These are phyloP conservation scores for Durio zibethinus DNA, from an alignment of 345 rosid species.

Conservation along the genomic window DNA sequence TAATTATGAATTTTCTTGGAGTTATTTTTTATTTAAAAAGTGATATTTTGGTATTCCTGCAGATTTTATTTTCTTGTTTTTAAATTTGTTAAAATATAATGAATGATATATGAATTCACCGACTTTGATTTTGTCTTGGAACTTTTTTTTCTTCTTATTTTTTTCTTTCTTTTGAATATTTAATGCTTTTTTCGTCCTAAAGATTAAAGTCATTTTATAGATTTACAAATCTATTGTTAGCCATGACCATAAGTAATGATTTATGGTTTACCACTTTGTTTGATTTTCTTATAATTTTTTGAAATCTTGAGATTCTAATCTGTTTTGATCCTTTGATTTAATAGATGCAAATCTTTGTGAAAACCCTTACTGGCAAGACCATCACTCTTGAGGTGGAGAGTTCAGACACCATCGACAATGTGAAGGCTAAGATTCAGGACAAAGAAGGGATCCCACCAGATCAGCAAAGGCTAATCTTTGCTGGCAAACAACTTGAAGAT, in stretches of 20 bases:
- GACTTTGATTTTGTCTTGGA: not conserved
- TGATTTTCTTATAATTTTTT: too few relatives aligned
- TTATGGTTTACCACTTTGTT: too few relatives aligned
- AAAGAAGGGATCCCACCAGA: not conserved
- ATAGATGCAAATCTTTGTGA: conserved; percentile 5
- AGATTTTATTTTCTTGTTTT: not conserved
- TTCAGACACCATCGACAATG: not conserved
- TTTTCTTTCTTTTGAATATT: not conserved
- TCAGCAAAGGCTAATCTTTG: not conserved
- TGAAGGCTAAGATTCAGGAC: not conserved
- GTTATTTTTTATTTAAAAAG: not conserved
- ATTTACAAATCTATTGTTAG: too few relatives aligned
- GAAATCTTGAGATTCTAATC: not conserved
- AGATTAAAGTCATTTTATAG: not conserved
- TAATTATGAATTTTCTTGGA: not conserved
- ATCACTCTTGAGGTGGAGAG: not conserved
- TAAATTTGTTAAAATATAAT: not conserved
- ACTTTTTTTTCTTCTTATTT: too few relatives aligned
- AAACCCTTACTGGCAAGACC: not conserved
- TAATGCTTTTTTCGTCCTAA: not conserved
- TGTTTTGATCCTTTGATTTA: not conserved
- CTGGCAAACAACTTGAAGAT: not conserved
- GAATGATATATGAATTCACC: not conserved
- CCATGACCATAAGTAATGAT: too few relatives aligned
- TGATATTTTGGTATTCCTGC: not conserved